Percentiles rank a stretch among this genome's conserved stretches.
phyloP scores from a whole-genome alignment of 139 green algal species.

The Chlamydomonas sp. region DNA sequence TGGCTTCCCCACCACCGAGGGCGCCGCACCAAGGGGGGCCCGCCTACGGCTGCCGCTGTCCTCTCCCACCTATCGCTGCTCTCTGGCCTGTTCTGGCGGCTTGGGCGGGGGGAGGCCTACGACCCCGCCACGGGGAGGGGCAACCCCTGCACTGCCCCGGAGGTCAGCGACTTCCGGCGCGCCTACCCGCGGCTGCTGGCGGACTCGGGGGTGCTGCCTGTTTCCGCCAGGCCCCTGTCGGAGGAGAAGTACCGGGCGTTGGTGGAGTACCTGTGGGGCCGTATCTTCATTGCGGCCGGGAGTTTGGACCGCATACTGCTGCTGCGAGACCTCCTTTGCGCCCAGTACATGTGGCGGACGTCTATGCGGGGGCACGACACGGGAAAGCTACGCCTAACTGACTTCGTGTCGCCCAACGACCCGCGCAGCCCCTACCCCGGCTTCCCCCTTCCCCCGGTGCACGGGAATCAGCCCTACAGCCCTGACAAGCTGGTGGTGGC shows the following conservation, averaged over 20 bases:
- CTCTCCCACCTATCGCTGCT: background rate
- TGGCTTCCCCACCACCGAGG: background rate
- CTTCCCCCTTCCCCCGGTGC: background rate
- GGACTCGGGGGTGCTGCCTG: background rate
- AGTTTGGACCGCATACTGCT: background rate
- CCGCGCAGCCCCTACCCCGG: background rate
- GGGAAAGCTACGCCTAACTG: background rate
- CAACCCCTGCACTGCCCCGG: background rate
- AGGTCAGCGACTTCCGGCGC: background rate
- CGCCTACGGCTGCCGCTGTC: background rate
- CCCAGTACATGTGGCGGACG: background rate
- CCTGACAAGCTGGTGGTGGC: background rate
- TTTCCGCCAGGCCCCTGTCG: background rate
- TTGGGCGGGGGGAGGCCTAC: background rate
- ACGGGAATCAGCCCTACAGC: too few species aligned
- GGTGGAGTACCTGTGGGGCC: background rate
- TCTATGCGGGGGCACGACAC: background rate
- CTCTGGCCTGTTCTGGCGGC: background rate
- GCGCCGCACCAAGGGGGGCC: too few species aligned
- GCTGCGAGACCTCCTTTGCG: background rate
- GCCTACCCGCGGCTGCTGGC: background rate
- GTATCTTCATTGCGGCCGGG: too few species aligned
- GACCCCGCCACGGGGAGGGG: background rate
- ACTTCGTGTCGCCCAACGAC: background rate
- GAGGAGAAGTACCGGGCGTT: background rate